These are phyloP conservation scores for Saccharomyces mikatae DNA, from an alignment of 805 yeast species.

Conservation along the genomic window DNA sequence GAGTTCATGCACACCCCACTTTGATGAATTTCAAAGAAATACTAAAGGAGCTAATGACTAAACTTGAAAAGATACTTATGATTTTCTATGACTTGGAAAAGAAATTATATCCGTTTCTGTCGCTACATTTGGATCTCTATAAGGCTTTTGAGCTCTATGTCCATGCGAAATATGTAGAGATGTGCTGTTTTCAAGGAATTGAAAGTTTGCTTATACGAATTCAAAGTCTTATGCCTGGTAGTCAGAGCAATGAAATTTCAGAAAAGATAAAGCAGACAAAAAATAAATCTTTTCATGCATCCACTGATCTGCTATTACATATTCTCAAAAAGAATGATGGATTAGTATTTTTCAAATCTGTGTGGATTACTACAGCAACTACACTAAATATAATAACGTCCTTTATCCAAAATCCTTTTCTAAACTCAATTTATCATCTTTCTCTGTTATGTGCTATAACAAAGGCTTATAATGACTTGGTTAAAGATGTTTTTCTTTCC, in stretches of 20 bases:
- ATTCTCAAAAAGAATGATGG: too few species aligned
- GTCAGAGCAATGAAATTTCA: background rate
- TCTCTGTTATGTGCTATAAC: background rate
- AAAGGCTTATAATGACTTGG: background rate
- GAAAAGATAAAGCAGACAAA: too few species aligned
- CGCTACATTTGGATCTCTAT: background rate
- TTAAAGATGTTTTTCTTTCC: background rate
- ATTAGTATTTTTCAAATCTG: too few species aligned
- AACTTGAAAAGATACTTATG: too few species aligned
- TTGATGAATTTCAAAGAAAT: too few species aligned
- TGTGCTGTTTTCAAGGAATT: background rate
- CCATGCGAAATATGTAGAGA: background rate
- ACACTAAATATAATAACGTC: too few species aligned
- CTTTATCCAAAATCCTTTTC: too few species aligned
- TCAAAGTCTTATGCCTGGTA: background rate
- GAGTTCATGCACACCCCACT: conserved; percentile 1
- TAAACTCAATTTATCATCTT: background rate
- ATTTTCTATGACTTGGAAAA: background rate
- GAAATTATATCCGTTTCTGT: background rate
- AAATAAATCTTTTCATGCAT: background rate
- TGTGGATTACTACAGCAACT: too few species aligned
- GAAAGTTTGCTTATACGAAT: background rate
- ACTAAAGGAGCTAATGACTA: too few species aligned
- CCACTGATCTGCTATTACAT: too few species aligned
- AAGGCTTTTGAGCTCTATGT: background rate